Percentiles rank a stretch among this genome's conserved stretches.
Evolutionary conservation across 2,329 filamentous ascomycete genomes (phyloP).

Genomic region (Cladosporium sp.): DNA sequence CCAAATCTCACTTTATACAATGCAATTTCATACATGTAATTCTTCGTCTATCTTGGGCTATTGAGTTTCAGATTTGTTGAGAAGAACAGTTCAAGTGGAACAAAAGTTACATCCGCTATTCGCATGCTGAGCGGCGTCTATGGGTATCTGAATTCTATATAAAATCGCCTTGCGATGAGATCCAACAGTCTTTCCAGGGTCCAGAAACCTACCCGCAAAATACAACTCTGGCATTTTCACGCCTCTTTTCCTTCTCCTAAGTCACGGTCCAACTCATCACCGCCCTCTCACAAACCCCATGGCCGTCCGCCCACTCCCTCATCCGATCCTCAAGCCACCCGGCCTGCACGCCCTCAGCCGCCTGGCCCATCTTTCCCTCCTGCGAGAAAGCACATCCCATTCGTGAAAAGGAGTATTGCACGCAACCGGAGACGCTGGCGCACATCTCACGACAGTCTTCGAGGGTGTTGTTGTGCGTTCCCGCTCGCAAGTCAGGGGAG

Average conservation of each 20-base stretch:
- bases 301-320: slow-evolving; percentile 15
- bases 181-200: too few species aligned
- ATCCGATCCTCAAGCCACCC: slow-evolving; percentile 25
- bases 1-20: too few species aligned
- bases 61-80: too few species aligned
- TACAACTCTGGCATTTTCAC: too few species aligned
- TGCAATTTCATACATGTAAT: neutral
- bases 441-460: slow-evolving; percentile 24
- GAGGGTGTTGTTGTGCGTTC: slow-evolving; percentile 15
- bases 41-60: too few species aligned
- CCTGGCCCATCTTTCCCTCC: slow-evolving; percentile 18
- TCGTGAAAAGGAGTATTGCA: slow-evolving; percentile 23
- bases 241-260: neutral
- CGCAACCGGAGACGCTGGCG: slow-evolving; percentile 18
- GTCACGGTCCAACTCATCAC: slow-evolving; percentile 7
- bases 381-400: slow-evolving; percentile 21
- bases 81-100: too few species aligned
- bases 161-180: too few species aligned
- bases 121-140: too few species aligned
- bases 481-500: slow-evolving; percentile 18
- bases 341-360: slow-evolving; percentile 16
- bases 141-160: too few species aligned
- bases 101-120: too few species aligned
- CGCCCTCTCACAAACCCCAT: slow-evolving; percentile 1
- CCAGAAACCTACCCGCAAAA: too few species aligned